Evolutionary conservation across 2,329 filamentous ascomycete species (phyloP), one percentile per base, ranked within the genome.

Genomic region (Torrubiella hemipterigena): DNA sequence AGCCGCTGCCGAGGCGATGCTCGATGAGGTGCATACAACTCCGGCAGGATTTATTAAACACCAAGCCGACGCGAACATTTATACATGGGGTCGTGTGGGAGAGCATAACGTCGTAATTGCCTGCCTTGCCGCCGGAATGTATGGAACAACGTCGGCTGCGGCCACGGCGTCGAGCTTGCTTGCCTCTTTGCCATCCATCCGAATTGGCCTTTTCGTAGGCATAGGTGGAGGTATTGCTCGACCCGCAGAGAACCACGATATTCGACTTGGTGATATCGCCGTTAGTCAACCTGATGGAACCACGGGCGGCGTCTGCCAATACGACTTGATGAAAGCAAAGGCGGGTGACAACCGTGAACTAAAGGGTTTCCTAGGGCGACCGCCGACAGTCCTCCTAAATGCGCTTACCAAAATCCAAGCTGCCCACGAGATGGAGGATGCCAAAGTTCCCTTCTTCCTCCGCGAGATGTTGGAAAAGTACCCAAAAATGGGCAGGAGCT

Each of bases 191-290:
- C 37, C 40, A 4, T 22, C 24, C 4, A 39, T 41, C 17, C 20
- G 29, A 19, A 30, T 39, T 20, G 39, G 37, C 16, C 33, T 42
- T 21, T 20, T 40, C 4, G 37, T 40, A 12, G 37, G 39, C 8
- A 42, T 39, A 17, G 37, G 35, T 5, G 33, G 34, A 24, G 39
- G 35, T 18, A 39, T 39, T 17, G 9, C 32, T 17, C 21, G 32
- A n/a, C n/a, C n/a, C 3, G 4, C 18, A 1, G 7, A 8, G 1
- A 35, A 33, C 6, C 28, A 33, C 2, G 48, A 51, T 8, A 39
- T 51, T 8, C 43, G 46, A 1, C 40, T 51, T 1, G 47, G 49
- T 1, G 49, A 50, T 8, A 19, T 52, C 3, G 43, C 48, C 1
- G 42, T 52, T 0, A 46, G 48, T 20, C 30, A 38, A 1, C 45